Evolutionary conservation across 1,284 basidiomycete genomes (phyloP), one percentile per base, ranked within the genome.

Genomic region (Melanopsichium pennsylvanicum): DNA sequence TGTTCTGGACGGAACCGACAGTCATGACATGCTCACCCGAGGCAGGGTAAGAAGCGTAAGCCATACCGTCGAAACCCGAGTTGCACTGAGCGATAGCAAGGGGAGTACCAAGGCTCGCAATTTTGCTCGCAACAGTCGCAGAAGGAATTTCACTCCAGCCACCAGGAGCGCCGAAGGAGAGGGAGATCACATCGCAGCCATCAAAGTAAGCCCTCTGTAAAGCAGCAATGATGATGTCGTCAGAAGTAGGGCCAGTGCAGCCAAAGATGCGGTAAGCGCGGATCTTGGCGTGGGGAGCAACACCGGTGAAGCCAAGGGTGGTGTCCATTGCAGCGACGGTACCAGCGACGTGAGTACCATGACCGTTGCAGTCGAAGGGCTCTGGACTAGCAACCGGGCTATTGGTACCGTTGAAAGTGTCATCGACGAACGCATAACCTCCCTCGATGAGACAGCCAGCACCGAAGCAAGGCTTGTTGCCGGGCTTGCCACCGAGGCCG

Each of bases 291-390:
- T 62, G 50, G 2, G 68, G 59, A 13, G 66, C 69, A 34, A 74
- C 70, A 47, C 73, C 72, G 32, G 72, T 77, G 60, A 68, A 72
- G 43, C 64, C 66, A 35, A 68, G 49, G 2, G 37, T 32, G 22
- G 64, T 74, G 44, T 86, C 85, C 58, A 86, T 81, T 25, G 86
- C 86, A 15, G 84, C 87, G 43, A 90, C 86, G 68, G 88, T 88
- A 44, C 88, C 88, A 40, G 85, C 85, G 26, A 88, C 86, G 74
- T 88, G 86, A 2, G 88, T 87, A 13, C 88, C 73, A 55, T 74
- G 74, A 18, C 68, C 67, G 27, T 73, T 76, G 47, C 81, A 84
- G 36, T 79, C 70, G 45, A 81, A 78, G 27, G 83, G 83, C 49
- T 83, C 81, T n/a, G 52, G 48, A 51, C 81, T 81, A 5, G 82